Conservation (phyloP, 176 grass and related monocot genomes). For the Oryza coarctata region DNA sequence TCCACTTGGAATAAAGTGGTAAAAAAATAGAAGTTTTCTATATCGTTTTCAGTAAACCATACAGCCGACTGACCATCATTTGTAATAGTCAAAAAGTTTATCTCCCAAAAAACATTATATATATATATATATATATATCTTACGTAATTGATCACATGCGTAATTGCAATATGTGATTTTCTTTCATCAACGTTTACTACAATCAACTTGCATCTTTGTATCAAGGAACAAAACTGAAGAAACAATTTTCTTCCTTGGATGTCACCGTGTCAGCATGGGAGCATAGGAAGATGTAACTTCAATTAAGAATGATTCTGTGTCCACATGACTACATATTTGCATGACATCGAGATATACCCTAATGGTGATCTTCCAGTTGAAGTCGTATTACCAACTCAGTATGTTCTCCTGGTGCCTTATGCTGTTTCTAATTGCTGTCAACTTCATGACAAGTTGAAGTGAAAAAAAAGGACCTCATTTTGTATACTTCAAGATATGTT, state of each 20-base stretch:
- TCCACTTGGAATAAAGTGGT: neutral
- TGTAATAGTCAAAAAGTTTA: neutral
- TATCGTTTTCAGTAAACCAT: slow-evolving; percentile 21
- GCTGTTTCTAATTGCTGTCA: slow-evolving; percentile 34
- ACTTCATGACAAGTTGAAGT: slow-evolving; percentile 30
- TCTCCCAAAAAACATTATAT: neutral
- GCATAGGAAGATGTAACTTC: slow-evolving; percentile 47
- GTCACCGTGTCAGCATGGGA: slow-evolving; percentile 42
- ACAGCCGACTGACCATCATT: slow-evolving; percentile 6
- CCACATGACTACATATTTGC: slow-evolving; percentile 33
- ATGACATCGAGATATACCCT: slow-evolving; percentile 25
- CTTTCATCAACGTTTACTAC: slow-evolving; percentile 31
- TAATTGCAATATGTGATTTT: slow-evolving; percentile 16
- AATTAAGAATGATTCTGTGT: slow-evolving; percentile 41
- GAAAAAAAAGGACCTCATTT: neutral
- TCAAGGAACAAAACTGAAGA: slow-evolving; percentile 44
- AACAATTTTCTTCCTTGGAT: slow-evolving; percentile 47
- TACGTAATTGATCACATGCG: neutral
- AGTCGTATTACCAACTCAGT: slow-evolving; percentile 38
- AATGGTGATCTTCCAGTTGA: slow-evolving; percentile 45
- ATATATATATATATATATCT: neutral
- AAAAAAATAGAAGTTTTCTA: too few relatives aligned
- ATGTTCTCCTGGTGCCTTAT: slow-evolving; percentile 35
- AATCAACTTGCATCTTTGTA: slow-evolving; percentile 40
- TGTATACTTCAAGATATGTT: slow-evolving; percentile 11